phyloP scores from a whole-genome alignment of 768 basidiomycete species.

The Boletus fagicola region DNA sequence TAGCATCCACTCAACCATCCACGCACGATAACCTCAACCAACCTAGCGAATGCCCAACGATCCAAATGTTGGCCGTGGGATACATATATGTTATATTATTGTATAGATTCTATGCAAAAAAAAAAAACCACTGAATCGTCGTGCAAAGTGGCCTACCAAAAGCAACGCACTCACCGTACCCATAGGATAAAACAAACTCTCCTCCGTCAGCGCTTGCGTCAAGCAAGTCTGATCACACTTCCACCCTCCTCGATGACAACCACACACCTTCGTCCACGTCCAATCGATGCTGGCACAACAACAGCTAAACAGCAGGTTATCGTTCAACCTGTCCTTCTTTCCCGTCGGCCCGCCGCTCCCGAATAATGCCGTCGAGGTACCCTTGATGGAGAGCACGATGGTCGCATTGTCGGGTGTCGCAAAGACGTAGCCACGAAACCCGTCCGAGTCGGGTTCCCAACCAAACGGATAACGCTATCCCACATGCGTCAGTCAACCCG shows the following conservation, averaged over 20 bases:
- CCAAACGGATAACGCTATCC: conserved; percentile 66
- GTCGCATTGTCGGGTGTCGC: conserved; percentile 80
- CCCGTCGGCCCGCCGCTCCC: conserved; percentile 80
- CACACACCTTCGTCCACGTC: conserved; percentile 93
- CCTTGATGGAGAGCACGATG: conserved; percentile 87
- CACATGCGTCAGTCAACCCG: not conserved
- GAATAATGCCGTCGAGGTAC: conserved; percentile 77
- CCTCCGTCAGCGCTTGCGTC: conserved; percentile 68
- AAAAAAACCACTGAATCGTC: not conserved
- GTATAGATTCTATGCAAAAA: conserved; percentile 72
- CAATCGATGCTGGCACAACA: conserved; percentile 93
- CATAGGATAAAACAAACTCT: conserved; percentile 86
- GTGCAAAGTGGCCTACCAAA: not conserved
- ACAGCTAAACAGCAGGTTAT: conserved; percentile 90
- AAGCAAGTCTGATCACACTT: conserved; percentile 82
- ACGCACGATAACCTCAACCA: conserved; percentile 35
- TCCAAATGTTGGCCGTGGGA: conserved; percentile 87
- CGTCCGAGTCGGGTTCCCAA: conserved; percentile 87
- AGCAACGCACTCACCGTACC: conserved; percentile 63
- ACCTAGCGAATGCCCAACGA: conserved; percentile 72
- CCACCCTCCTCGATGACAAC: conserved; percentile 77
- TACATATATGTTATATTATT: conserved; percentile 94
- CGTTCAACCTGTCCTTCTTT: conserved; percentile 91
- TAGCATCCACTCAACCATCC: conserved; percentile 8
- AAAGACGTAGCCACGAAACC: conserved; percentile 90